Percentiles rank a stretch among this genome's conserved stretches.
These are phyloP conservation scores for Cryptococcus hybrid DNA, from an alignment of 1,284 basidiomycete species.

Conservation along the genomic window DNA sequence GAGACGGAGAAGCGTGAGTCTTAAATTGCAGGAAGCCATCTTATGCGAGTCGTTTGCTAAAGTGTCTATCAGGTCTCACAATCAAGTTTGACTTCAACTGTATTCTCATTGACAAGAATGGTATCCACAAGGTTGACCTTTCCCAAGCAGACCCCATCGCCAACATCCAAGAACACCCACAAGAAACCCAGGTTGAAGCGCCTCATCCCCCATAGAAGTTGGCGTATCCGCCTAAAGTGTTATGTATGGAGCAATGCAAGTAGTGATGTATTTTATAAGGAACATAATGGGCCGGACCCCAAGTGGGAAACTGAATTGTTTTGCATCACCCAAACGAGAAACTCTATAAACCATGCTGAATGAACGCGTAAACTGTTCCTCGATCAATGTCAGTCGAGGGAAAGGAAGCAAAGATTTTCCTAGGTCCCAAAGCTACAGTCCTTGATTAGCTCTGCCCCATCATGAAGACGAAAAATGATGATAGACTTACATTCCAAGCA, in stretches of 20 bases:
- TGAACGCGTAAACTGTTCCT: neutral
- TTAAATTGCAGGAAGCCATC: no score
- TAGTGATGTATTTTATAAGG: neutral
- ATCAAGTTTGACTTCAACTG: slow-evolving; percentile 83
- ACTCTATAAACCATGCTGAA: slow-evolving; percentile 1
- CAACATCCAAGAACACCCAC: slow-evolving; percentile 23
- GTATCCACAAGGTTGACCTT: slow-evolving; percentile 69
- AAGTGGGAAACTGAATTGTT: neutral
- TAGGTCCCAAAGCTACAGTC: slow-evolving; percentile 21
- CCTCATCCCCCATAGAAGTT: slow-evolving; percentile 27
- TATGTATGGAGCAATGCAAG: neutral
- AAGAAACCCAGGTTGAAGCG: slow-evolving; percentile 22
- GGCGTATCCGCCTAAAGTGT: slow-evolving; percentile 7
- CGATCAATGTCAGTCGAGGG: neutral
- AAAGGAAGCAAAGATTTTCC: neutral
- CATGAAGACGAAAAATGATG: no score
- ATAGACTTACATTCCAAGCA: slow-evolving; percentile 63
- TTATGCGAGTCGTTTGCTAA: neutral
- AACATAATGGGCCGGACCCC: neutral
- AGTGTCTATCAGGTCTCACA: slow-evolving; percentile 55
- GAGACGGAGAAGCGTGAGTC: slow-evolving; percentile 76
- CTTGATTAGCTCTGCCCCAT: neutral
- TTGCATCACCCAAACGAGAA: neutral
- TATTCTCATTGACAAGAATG: slow-evolving; percentile 88
- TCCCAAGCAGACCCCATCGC: slow-evolving; percentile 33